These are phyloP conservation scores for Fraxinus dipetala DNA, from an alignment of 305 asterid species.

Conservation along the genomic window DNA sequence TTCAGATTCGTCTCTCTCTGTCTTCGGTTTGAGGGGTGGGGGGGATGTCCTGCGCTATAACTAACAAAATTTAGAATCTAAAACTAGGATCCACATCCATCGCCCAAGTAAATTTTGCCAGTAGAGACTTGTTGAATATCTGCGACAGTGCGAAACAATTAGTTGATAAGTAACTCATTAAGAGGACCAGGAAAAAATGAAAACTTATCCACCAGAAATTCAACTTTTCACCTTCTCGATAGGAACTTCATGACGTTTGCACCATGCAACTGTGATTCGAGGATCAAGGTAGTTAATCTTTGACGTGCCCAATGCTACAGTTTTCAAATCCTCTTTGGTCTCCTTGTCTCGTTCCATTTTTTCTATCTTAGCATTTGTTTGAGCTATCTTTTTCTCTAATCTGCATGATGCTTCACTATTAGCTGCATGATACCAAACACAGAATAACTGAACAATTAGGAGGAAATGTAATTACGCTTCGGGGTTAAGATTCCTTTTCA, in stretches of 20 bases:
- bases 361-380: constrained; percentile 64
- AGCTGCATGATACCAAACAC: constrained; percentile 12
- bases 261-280: constrained; percentile 97
- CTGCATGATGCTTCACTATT: constrained; percentile 44
- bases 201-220: neutral
- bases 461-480: constrained; percentile 58
- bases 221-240: constrained; percentile 70
- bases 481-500: constrained; percentile 78
- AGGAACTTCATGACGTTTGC: constrained; percentile 96
- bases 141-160: constrained; percentile 32
- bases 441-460: constrained; percentile 13
- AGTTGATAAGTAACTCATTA: neutral
- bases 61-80: constrained; percentile 53
- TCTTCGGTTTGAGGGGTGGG: constrained; percentile 3
- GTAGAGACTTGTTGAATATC: constrained; percentile 97
- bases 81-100: constrained; percentile 93
- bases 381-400: constrained; percentile 78
- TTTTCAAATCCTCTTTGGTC: constrained; percentile 81
- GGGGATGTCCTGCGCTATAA: constrained; percentile 19
- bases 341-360: constrained; percentile 74
- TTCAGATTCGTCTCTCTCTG: neutral
- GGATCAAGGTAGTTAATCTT: constrained; percentile 96
- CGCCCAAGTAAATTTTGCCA: constrained; percentile 94
- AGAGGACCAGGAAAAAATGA: neutral
- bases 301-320: constrained; percentile 91